Base-by-base conservation (phyloP, 805 yeast species). In the Teunomyces cretensis region DNA sequence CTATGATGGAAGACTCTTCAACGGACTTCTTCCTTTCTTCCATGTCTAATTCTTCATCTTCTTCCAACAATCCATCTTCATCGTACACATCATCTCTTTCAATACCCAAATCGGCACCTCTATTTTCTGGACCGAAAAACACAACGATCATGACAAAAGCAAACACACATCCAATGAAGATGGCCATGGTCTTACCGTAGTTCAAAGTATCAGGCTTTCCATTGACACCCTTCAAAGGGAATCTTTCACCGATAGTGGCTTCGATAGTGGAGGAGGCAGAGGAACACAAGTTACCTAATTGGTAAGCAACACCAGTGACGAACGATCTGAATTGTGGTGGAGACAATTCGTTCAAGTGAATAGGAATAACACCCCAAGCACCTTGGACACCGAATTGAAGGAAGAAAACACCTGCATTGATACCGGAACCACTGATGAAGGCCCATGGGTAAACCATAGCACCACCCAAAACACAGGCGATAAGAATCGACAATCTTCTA, bases 201-300 rank as follows among this genome's bases (percentile, higher is more conserved):
- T 82, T 72, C 51, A 68, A 78, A 32, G 53, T 49, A 7, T 12
- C 33, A 6, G 14, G 16, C 28, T 33, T 17, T 9, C 38, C 38
- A 2, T 50, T 52, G 12, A 39, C 48, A 12, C 46, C 52, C 33
- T 30, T 4, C 13, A 64, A 52, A 9, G 64, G 59, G 68, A 80
- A 82, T 32, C 68, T 51, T 51, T 76, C 79, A 47, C 87, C 87
- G 50, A 83, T 74, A 15, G 80, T 79, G 26, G 83, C 66, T 63
- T 83, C 86, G 50, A 83, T 83, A n/a, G 88, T 83, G 0, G 86
- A 78, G 1, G 84, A 78, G 3, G 87, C 86, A 32, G 84, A 78
- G 1, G 84, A 78, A 16, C 81, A 81, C 57, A 83, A 70, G 64
- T 83, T 83, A 68, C 88, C 88, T 52, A 83, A 67, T 61, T 83